phyloP scores from a whole-genome alignment of 352 stramenopile genomes.

The Globisporangium alternatum region DNA sequence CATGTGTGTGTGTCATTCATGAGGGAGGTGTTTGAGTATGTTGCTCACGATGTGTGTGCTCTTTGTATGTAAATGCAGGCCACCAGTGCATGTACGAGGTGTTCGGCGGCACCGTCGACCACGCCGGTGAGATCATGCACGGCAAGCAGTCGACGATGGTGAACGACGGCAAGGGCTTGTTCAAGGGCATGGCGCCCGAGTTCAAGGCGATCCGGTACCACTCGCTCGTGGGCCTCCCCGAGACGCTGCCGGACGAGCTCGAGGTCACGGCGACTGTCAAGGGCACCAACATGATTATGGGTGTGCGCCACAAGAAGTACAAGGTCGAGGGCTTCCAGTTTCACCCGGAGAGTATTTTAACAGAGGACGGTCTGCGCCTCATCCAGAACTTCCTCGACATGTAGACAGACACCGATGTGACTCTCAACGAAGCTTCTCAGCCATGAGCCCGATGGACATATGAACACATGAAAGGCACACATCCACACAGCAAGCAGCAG shows the following conservation, averaged over 20 bases:
- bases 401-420: constrained; percentile 26
- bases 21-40: not conserved
- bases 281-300: constrained; percentile 87
- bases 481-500: not conserved
- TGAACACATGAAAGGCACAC: not conserved
- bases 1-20: not conserved
- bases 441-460: not conserved
- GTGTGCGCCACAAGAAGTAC: constrained; percentile 83
- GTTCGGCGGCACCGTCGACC: constrained; percentile 80
- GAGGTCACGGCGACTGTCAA: constrained; percentile 84
- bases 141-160: constrained; percentile 84
- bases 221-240: constrained; percentile 77
- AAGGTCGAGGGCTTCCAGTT: constrained; percentile 89
- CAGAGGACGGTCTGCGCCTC: constrained; percentile 74
- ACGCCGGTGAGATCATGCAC: constrained; percentile 87
- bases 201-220: constrained; percentile 88
- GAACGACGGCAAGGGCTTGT: constrained; percentile 83
- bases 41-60: not conserved
- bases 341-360: constrained; percentile 87
- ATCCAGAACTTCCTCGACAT: constrained; percentile 89
- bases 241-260: constrained; percentile 74
- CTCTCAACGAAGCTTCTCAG: not conserved
- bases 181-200: constrained; percentile 74
- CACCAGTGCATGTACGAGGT: constrained; percentile 89
- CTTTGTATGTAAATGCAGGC: constrained; percentile 23